Evolutionary conservation across 345 rosid genomes (phyloP), one percentile per base, ranked within the genome.

Genomic region (Laguncularia racemosa): DNA sequence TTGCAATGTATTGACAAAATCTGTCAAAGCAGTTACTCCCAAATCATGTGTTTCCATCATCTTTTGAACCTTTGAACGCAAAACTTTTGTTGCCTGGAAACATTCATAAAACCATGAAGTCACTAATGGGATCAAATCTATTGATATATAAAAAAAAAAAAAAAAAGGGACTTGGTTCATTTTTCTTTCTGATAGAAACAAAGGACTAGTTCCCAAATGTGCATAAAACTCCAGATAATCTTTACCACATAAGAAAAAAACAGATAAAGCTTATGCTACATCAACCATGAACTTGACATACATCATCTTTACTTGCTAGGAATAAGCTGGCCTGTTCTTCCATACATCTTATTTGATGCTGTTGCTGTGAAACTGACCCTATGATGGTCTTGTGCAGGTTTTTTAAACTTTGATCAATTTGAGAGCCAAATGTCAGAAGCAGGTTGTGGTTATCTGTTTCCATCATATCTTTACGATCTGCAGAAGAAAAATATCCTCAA

Each of bases 321-420:
- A 74, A 82, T 16, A 82, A 77, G 49, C 71, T 70, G 20, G 65
- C 53, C 58, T 84, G 83, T 50, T 92, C 98, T 72, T 92, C 95
- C 87, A 86, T 74, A 74, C 79, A 71, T 78, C 88, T 80, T 48
- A 92, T 58, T 49, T 83, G 86, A 55, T 92, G 84, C 63, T 86
- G 93, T 67, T 89, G 98, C 67, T 86, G 88, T 77, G 85, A 81
- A 69, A 89, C 78, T 54, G 91, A 92, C 12, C 87, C 85, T 18
- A 92, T 64, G 52, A 89, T 77, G 62, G 77, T 76, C 57, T 71
- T 81, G 67, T 84, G 97, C 71, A 89, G 52, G 61, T 74, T 79
- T 65, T 79, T 83, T 63, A 92, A 77, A 65, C 76, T 77, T 61
- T 79, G 86, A 56, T 86, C 96, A 56, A 92, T 89, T 70, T 84